Evolutionary conservation across 108 stramenopile genomes (phyloP).

Genomic region (Conticribra weissflogii): DNA sequence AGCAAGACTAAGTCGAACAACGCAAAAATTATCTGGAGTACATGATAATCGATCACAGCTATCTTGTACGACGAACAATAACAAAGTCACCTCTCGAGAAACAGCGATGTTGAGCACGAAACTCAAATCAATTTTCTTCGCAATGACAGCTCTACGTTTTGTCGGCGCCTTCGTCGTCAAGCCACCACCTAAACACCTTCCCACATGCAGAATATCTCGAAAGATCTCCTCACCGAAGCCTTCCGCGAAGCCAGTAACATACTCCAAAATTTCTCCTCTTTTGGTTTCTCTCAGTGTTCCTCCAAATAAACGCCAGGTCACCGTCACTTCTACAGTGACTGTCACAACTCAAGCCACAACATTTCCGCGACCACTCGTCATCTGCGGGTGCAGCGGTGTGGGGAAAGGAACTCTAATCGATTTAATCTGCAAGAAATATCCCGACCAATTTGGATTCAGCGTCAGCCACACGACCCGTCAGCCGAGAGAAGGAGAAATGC

Average conservation of each 20-base stretch:
- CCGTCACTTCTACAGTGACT: not conserved
- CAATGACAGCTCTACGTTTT: constrained; percentile 4
- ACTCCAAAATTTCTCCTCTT: not conserved
- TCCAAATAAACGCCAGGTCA: constrained; percentile 2
- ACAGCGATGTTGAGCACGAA: not conserved
- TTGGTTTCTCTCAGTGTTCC: not conserved
- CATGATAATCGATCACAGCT: no score
- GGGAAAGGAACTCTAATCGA: constrained; percentile 70
- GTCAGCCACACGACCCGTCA: constrained; percentile 91
- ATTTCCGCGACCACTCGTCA: constrained; percentile 35
- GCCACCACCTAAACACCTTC: not conserved
- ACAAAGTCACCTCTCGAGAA: no score
- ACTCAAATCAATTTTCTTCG: not conserved
- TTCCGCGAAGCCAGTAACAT: not conserved
- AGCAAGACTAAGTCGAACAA: no score
- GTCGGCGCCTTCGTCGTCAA: constrained; percentile 11
- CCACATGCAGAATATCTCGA: not conserved
- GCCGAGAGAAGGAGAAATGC: constrained; percentile 85
- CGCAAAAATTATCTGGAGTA: no score
- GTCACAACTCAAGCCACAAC: not conserved
- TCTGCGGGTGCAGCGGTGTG: constrained; percentile 56
- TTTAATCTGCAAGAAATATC: constrained; percentile 27
- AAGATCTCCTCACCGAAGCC: not conserved
- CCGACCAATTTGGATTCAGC: constrained; percentile 64
- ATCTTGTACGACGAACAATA: no score